Evolutionary conservation across 306 rosid species (phyloP), one percentile per base, ranked within the genome.

Genomic region (Vigna unguiculata): DNA sequence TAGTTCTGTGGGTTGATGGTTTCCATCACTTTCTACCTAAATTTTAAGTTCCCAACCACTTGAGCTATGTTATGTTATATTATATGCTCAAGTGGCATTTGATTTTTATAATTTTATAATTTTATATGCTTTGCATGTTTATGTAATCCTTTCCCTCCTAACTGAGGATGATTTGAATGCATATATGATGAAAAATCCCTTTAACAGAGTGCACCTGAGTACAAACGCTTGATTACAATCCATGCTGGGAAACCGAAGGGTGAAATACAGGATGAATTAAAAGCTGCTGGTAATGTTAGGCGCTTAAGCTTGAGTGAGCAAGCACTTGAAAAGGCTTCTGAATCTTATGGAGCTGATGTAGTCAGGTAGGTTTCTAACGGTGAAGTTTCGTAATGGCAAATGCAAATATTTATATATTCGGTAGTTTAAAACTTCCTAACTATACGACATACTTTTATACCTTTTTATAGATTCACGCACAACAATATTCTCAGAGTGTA

Each of bases 281-380:
- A 69, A 2, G 75, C 82, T 40, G 81, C 3, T 14, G 89, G 89
- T 15, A 61, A 80, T 49, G 96, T 92, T 63, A 78, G 88, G 85
- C 92, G 97, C 47, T 88, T 92, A 63, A 92, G 96, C 86, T 81
- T 92, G 84, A 87, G 90, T 62, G 97, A 92, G 69, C 91, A 80
- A 41, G 78, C 54, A 58, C 87, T 92, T 45, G 88, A 84, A 84
- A 90, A 80, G 69, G 91, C 86, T 55, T 82, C 85, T 45, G 76
- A 74, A n/a, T 60, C 81, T 67, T 53, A 80, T 74, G 89, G 92
- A 70, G 28, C 85, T 67, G 89, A 90, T 46, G 57, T 92, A 69
- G 84, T 92, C 17, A 90, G 91, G 97, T 87, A 83, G 63, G 38
- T 41, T 62, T 64, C 66, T 36, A 65, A 22, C 38, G 3, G 30